Evolutionary conservation across 169 alveolate species (phyloP), one percentile per base, ranked within the genome.

Genomic region (Eimeria necatrix): DNA sequence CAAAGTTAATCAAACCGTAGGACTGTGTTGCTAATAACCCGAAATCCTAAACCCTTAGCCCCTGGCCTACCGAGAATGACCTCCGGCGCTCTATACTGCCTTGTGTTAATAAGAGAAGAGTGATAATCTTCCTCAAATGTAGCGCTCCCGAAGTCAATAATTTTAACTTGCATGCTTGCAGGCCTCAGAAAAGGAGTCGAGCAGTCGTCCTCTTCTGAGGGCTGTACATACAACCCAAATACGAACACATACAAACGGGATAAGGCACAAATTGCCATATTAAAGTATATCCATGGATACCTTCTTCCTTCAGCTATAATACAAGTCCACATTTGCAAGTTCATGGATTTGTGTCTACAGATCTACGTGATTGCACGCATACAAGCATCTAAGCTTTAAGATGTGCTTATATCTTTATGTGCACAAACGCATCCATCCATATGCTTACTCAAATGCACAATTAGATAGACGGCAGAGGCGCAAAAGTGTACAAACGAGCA

Each of bases 61-160:
- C 8, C n/a, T 18, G 2, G 14, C 86, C 14, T 22, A 94, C 98
- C 98, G 87, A 99, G 94, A 52, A 99, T 99, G 18, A 99, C 99
- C 95, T 99, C 99, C 2, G 99, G 99, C 20, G 99, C 99, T 70
- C 99, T 96, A 96, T 99, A 99, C 85, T 99, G 99, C 78, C 99
- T 96, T 10, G 99, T 99, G 96, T 99, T 99, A 60, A 99, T 99
- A 85, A 98, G 98, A 52, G 99, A 96, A 53, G 99, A 98, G 96
- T 99, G 99, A 93, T 99, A 98, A 87, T 99, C 99, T 93, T 97
- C 97, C 93, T 97, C 99, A 96, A 98, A 98, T 4, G 99, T 99
- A 12, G 99, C 99, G 51, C 99, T 99, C 56, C 99, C 99, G 95
- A 99, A 99, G 96, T 99, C 99, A 68, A 99, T 99, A 68, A 99